Conservation (phyloP, 768 basidiomycete genomes). For the Trametopsis cervina region DNA sequence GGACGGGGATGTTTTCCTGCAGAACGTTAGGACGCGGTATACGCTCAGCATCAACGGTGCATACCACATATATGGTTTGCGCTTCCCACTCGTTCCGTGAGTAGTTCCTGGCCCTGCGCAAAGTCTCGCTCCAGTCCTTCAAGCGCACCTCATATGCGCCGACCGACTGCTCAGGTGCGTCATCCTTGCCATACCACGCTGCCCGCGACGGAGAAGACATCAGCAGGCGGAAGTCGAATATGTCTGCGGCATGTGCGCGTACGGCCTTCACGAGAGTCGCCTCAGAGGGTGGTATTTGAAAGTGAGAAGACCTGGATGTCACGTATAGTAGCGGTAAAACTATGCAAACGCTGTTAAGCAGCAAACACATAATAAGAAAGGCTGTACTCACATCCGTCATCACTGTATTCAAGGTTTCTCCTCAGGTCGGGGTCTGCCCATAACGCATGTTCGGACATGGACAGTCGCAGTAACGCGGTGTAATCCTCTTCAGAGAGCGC, state of each 20-base stretch:
- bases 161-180: constrained; percentile 21
- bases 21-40: not conserved
- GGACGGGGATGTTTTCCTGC: constrained; percentile 66
- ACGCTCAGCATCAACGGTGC: constrained; percentile 16
- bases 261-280: constrained; percentile 50
- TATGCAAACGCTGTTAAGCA: constrained; percentile 19
- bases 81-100: constrained; percentile 51
- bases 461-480: constrained; percentile 43
- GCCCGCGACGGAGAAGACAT: constrained; percentile 37
- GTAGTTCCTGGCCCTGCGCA: constrained; percentile 21
- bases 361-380: constrained; percentile 1
- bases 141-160: constrained; percentile 65
- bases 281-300: constrained; percentile 32
- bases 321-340: constrained; percentile 57
- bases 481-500: constrained; percentile 35
- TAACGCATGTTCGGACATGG: constrained; percentile 65
- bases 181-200: constrained; percentile 27
- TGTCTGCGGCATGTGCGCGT: constrained; percentile 37
- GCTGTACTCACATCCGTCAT: constrained; percentile 44
- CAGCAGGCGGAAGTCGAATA: constrained; percentile 57
- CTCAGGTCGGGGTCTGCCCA: constrained; percentile 53
- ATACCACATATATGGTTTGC: constrained; percentile 61
- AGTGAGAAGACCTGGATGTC: constrained; percentile 30
- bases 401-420: constrained; percentile 36
- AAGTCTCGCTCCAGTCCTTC: constrained; percentile 33